Evolutionary conservation across 75 land plant species (phyloP).

Genomic region (Gnetum montanum): DNA sequence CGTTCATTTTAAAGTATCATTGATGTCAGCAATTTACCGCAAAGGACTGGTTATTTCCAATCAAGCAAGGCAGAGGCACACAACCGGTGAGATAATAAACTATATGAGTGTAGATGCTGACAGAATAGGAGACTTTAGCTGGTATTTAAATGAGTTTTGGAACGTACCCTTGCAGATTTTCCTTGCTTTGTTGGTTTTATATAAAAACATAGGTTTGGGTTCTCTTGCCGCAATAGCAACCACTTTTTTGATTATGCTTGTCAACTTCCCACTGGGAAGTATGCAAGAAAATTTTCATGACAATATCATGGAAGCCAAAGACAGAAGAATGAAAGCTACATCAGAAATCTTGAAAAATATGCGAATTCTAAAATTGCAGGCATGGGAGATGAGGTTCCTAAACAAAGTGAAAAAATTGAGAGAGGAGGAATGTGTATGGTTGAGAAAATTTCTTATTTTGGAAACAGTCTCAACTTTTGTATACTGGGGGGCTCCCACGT

Average conservation of each 20-base stretch:
- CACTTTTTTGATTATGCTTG: slow-evolving; percentile 7
- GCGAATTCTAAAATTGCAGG: slow-evolving; percentile 32
- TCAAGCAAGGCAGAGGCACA: slow-evolving; percentile 18
- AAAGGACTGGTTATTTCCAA: slow-evolving; percentile 26
- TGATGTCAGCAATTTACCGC: slow-evolving; percentile 17
- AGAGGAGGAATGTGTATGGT: slow-evolving; percentile 19
- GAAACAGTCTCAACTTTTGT: slow-evolving; percentile 12
- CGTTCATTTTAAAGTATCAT: slow-evolving; percentile 14
- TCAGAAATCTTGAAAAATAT: slow-evolving; percentile 29
- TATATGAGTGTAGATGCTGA: slow-evolving; percentile 36
- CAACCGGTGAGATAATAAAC: slow-evolving; percentile 35
- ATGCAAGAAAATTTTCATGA: slow-evolving; percentile 24
- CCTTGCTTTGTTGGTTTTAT: slow-evolving; percentile 16
- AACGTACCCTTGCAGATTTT: slow-evolving; percentile 21
- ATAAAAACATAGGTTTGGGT: slow-evolving; percentile 30
- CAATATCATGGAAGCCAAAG: slow-evolving; percentile 32
- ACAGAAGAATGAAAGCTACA: slow-evolving; percentile 35
- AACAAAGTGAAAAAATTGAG: slow-evolving; percentile 17
- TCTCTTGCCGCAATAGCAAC: slow-evolving; percentile 23
- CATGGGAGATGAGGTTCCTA: slow-evolving; percentile 27
- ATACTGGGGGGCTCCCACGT: slow-evolving; percentile 24
- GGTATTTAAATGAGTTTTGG: slow-evolving; percentile 32
- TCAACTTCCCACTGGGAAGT: slow-evolving; percentile 23
- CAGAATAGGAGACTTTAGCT: slow-evolving; percentile 19
- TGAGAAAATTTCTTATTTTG: slow-evolving; percentile 9